Conservation (phyloP, 1,139 yeast species). For the Geotrichum histeridarum region DNA sequence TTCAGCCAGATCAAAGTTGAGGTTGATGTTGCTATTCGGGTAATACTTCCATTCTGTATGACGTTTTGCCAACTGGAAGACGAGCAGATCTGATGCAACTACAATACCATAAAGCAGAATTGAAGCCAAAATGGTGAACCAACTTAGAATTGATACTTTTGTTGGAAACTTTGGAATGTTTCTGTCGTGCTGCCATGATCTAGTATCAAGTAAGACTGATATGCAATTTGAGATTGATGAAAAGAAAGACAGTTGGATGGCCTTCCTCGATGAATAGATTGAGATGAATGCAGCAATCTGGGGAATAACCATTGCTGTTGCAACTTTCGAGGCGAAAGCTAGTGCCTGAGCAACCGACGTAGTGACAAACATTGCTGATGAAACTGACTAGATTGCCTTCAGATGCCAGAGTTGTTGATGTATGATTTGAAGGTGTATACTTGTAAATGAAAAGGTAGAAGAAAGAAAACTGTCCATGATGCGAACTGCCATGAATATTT, state of each 20-base stretch:
- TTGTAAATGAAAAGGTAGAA: no score
- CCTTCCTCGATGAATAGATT: constrained; percentile 1
- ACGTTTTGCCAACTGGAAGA: constrained; percentile 3
- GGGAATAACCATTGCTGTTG: constrained; percentile 8
- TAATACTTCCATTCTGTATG: neutral
- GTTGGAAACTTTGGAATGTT: neutral
- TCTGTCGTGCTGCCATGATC: constrained; percentile 1
- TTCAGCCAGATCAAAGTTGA: neutral
- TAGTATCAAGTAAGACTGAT: neutral
- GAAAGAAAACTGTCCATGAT: no score
- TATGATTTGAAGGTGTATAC: no score
- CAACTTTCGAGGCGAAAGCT: constrained; percentile 8
- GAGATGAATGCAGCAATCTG: neutral
- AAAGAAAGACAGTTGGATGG: constrained; percentile 1
- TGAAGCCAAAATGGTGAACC: constrained; percentile 1
- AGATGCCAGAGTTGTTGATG: no score
- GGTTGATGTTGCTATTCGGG: neutral
- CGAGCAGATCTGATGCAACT: constrained; percentile 3
- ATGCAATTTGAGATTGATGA: neutral
- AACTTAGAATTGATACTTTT: neutral
- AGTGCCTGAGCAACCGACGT: constrained; percentile 5
- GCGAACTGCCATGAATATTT: no score
- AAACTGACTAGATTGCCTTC: neutral
- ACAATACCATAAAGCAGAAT: neutral
- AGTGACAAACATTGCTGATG: constrained; percentile 1